Evolutionary conservation across 2,329 filamentous ascomycete genomes (phyloP), one percentile per base, ranked within the genome.

Genomic region (Epichloe sibirici): DNA sequence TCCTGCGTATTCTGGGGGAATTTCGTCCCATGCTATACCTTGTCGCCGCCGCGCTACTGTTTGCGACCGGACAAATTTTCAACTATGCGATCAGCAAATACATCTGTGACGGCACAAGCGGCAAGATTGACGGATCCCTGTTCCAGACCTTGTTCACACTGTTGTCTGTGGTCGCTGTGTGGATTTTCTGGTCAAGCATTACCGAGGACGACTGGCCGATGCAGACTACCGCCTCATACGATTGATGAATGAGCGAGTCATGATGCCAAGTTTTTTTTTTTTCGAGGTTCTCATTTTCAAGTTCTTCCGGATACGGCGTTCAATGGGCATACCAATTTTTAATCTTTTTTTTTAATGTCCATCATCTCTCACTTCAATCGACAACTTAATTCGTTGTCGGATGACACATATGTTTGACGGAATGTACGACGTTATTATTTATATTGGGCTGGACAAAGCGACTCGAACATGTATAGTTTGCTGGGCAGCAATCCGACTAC

Each of bases 151-250:
- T 97, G 6, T 97, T 98, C 72, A 97, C 90, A 0, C 75, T 96
- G 1, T 72, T 91, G 12, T 78, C 90, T 0, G 89, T 98, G 4
- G 76, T 88, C 17, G 82, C 82, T 70, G 72, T 96, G 58, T 98
- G 93, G 90, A 69, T 88, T 53, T 98, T 98, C 75, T 98, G 93
- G 93, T 95, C 90, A 46, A 96, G 90, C 72, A 98, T 98, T 62
- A 98, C 93, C 15, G 93, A 98, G 71, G 93, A 98, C 63, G 91
- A 96, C 73, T 98, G 93, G 93, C 89, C 90, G 17, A 77, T 78
- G 69, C 72, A 75, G 37, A 69, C 67, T 9, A 66, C 67, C 52
- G 65, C 59, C 45, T 59, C 69, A 49, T 77, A 77, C 57, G 68
- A 72, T 50, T 63, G 56, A 59, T 51, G 25, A 38, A 35, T 45